Base-by-base conservation (phyloP, 345 rosid species). In the Rhizophora mangle region DNA sequence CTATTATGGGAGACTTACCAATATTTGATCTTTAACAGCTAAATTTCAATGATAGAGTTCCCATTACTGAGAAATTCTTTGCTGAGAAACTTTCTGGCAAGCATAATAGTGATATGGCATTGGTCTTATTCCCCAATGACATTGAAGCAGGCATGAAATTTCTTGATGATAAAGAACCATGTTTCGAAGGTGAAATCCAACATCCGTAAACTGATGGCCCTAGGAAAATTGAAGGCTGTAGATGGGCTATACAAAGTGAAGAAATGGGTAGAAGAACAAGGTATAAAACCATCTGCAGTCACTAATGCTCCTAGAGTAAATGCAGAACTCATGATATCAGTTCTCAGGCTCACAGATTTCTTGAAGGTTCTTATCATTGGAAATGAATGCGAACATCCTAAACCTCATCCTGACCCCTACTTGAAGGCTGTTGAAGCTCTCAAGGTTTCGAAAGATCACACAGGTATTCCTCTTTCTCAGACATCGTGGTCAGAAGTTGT, bases 281-380 rank as follows among this genome's bases (percentile, higher is more conserved):
- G 84, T 10, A 19, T 80, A 69, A 80, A 76, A 63, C 70, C 81
- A n/a, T 81, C 78, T 8, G 82, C 79, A 32, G 84, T 83, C 63
- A 83, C 86, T 0, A 83, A 83, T 63, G 82, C 84, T 32, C 84
- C 84, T 20, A 68, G 76, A 61, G 43, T 60, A n/a, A 83, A 83
- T 60, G 86, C 82, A 0, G 80, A 75, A 22, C 75, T 78, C 43
- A 53, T 80, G 20, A 60, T 83, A 59, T 70, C 78, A 1, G 64
- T 31, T 49, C 68, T 83, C 0, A 80, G 84, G 6, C 78, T 83
- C 20, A 18, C 61, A 10, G 76, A 72, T 26, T 80, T 80, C 78
- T 83, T 83, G 11, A 63, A 80, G 30, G 65, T 61, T 37, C 61
- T 80, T 16, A 74, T 83, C 9, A 59, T 75, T 5, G 81, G 79